Evolutionary conservation across 139 green algal genomes (phyloP), one percentile per base, ranked within the genome.

Genomic region (Chlorella sp.): DNA sequence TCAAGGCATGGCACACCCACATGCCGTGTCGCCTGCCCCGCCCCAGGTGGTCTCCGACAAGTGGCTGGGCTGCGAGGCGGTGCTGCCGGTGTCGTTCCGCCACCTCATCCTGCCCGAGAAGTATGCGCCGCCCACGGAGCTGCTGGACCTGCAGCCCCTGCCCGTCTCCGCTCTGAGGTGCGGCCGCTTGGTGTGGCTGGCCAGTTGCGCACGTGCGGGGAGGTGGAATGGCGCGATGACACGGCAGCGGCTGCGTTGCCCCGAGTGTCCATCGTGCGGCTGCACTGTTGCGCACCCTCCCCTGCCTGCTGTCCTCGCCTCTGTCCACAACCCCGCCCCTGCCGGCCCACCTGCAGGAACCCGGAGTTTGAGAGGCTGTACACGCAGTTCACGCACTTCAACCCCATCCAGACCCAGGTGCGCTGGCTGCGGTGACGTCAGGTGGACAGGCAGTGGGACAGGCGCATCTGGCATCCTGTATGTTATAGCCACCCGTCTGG

Each of bases 101-200:
- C 95, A 99, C 88, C 92, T 99, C 40, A 96, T 99, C 58, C 92
- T 99, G 77, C 97, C 97, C 2, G 95, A 98, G 87, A 98, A 98
- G 91, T 98, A 96, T 86, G 92, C 96, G 6, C 95, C 97, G 32
- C 95, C 94, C 67, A 99, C 96, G 3, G 97, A 99, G 92, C 97
- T 99, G 75, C 92, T 99, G 65, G 97, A 99, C 89, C 93, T 99
- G 88, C 96, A 98, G 91, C 97, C 97, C 3, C 94, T 99, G 90
- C 97, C 97, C 32, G 87, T 98, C 51, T 91, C 87, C 20, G 95
- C 95, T n/a, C 91, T 99, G 72, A 88, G 93, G 38, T 64, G 54
- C 46, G 34, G 40, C 28, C n/a, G 17, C 2, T 75, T 36, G 30
- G 36, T 48, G 8, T 44, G 67, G 58, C 22, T 3, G 58, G 58